Evolutionary conservation across 176 grass and related monocot species (phyloP).

Genomic region (maize (Zea mays)): DNA sequence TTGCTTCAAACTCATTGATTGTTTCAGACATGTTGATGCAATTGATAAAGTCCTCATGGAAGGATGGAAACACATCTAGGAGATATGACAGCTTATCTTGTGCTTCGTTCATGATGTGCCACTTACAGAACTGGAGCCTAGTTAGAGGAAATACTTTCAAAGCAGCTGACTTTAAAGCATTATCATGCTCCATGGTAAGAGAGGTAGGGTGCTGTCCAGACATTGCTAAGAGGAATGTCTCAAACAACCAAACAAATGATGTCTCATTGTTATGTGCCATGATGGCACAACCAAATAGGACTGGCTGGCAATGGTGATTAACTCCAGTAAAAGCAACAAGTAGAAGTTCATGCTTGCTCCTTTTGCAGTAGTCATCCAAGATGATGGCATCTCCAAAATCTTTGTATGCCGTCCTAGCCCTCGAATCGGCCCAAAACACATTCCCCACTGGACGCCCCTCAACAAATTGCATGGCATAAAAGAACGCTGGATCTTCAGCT

Average conservation of each 20-base stretch:
- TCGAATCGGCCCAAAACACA: constrained; percentile 56
- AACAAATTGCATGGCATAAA: constrained; percentile 56
- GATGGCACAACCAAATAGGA: constrained; percentile 57
- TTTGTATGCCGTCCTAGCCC: constrained; percentile 45
- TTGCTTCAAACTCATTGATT: constrained; percentile 52
- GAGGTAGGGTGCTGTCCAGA: constrained; percentile 50
- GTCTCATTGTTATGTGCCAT: constrained; percentile 51
- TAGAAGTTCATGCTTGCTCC: constrained; percentile 45
- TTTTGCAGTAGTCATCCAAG: constrained; percentile 53
- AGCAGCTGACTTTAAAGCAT: constrained; percentile 31
- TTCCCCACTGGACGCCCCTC: constrained; percentile 53
- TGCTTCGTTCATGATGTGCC: constrained; percentile 49
- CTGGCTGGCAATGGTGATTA: constrained; percentile 59
- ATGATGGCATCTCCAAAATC: constrained; percentile 47
- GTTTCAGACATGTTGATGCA: constrained; percentile 47
- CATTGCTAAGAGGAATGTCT: constrained; percentile 60
- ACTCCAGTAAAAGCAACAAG: constrained; percentile 54
- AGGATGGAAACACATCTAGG: constrained; percentile 41
- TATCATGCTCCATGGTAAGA: constrained; percentile 46
- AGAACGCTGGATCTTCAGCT: constrained; percentile 58
- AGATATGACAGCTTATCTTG: constrained; percentile 41
- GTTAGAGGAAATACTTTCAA: constrained; percentile 41
- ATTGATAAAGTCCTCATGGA: constrained; percentile 40
- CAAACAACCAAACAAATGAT: constrained; percentile 55
- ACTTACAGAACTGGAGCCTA: constrained; percentile 44